phyloP scores from a whole-genome alignment of 2,329 filamentous ascomycete species.

The Phialophora expanda region DNA sequence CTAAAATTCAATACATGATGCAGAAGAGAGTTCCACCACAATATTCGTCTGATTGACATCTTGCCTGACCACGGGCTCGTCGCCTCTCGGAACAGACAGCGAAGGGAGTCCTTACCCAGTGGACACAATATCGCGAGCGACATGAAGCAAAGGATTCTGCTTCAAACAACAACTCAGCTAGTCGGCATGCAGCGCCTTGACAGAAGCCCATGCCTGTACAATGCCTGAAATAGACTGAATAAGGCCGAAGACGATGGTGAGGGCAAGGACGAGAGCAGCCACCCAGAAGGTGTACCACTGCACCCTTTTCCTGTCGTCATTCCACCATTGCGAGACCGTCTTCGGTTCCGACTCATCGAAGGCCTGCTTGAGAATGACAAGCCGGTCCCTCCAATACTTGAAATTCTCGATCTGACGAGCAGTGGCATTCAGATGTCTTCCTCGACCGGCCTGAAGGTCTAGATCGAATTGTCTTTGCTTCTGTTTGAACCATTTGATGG shows the following conservation, averaged over 20 bases:
- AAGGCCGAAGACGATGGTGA: slow-evolving; percentile 42
- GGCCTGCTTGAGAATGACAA: slow-evolving; percentile 52
- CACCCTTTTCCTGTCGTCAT: slow-evolving; percentile 43
- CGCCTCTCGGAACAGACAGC: no score
- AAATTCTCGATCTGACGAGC: slow-evolving; percentile 43
- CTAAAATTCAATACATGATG: no score
- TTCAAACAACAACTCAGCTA: no score
- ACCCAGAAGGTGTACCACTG: slow-evolving; percentile 53
- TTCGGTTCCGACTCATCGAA: slow-evolving; percentile 49
- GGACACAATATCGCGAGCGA: no score
- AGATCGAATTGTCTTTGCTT: slow-evolving; percentile 34
- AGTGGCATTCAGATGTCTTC: slow-evolving; percentile 44
- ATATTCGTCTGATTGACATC: no score
- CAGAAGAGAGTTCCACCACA: no score
- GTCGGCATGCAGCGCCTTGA: no score
- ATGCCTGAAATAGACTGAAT: slow-evolving; percentile 45
- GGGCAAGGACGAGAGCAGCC: slow-evolving; percentile 44
- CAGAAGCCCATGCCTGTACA: slow-evolving; percentile 42
- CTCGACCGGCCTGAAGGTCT: slow-evolving; percentile 41
- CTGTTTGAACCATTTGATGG: no score
- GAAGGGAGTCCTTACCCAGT: no score
- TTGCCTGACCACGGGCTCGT: no score
- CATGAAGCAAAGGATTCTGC: no score
- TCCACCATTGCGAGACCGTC: slow-evolving; percentile 46
- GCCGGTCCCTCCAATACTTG: slow-evolving; percentile 51